Evolutionary conservation across 495 filamentous ascomycete genomes (phyloP).

Genomic region (Hapsidospora chrysogenum): DNA sequence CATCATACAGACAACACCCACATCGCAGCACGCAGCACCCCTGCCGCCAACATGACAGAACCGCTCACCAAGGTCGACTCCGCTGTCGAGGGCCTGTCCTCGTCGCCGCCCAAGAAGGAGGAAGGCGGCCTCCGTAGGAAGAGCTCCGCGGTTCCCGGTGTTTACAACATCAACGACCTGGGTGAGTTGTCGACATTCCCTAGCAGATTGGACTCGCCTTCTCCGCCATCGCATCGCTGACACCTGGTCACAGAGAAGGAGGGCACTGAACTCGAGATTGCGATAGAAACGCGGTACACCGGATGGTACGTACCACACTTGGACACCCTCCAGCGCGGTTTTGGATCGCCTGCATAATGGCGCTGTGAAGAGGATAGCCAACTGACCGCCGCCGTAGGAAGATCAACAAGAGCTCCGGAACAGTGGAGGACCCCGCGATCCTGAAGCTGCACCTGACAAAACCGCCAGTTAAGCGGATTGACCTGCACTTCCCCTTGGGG

Average conservation of each 20-base stretch:
- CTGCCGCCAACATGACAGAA: conserved; percentile 43
- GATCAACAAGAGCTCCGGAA: conserved; percentile 66
- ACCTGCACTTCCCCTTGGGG: conserved; percentile 77
- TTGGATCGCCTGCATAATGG: neutral
- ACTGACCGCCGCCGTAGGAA: conserved; percentile 38
- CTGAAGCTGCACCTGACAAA: conserved; percentile 65
- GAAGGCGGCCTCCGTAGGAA: conserved; percentile 47
- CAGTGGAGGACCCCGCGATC: conserved; percentile 60
- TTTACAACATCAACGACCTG: conserved; percentile 73
- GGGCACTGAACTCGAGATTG: conserved; percentile 56
- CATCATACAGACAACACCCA: conserved; percentile 1
- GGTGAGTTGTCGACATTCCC: conserved; percentile 33
- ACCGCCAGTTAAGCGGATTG: conserved; percentile 82
- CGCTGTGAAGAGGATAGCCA: neutral
- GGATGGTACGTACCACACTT: conserved; percentile 77
- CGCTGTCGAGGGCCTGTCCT: conserved; percentile 60
- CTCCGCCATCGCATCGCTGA: conserved; percentile 8
- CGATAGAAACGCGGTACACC: conserved; percentile 74
- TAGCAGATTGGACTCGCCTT: conserved; percentile 2
- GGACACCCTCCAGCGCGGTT: too few relatives aligned
- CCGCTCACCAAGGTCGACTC: conserved; percentile 75
- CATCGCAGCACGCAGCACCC: too few relatives aligned
- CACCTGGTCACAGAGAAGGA: conserved; percentile 43
- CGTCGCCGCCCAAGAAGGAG: conserved; percentile 48
- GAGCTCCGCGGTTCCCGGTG: conserved; percentile 48